These are phyloP conservation scores for Leccinum fallax DNA, from an alignment of 1,284 basidiomycete species.

Conservation along the genomic window DNA sequence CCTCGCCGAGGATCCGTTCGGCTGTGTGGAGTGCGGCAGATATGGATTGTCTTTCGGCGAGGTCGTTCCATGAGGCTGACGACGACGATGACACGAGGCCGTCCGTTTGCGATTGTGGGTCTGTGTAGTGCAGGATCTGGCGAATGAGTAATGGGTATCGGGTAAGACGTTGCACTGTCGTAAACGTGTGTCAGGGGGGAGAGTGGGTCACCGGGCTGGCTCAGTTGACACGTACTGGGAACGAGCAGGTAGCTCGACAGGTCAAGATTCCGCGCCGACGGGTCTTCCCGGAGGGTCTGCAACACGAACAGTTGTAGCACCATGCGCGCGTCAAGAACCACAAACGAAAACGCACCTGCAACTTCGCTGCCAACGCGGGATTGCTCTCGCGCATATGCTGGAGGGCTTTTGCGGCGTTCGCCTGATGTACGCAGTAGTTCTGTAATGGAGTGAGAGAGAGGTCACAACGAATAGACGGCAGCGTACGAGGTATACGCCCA, in stretches of 20 bases:
- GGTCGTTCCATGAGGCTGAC: constrained; percentile 13
- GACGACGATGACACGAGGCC: not conserved
- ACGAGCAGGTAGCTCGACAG: constrained; percentile 88
- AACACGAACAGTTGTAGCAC: not conserved
- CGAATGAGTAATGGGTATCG: constrained; percentile 88
- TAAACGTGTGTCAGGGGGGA: not conserved
- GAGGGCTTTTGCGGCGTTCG: constrained; percentile 76
- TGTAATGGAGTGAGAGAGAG: not conserved
- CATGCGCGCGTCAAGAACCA: not conserved
- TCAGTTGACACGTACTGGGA: constrained; percentile 65
- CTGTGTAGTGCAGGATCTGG: constrained; percentile 84
- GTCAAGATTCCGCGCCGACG: constrained; percentile 81
- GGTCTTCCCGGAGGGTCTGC: constrained; percentile 72
- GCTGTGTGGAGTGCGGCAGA: constrained; percentile 61
- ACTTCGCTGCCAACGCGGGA: constrained; percentile 61
- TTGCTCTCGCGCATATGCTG: constrained; percentile 74
- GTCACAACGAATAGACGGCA: not conserved
- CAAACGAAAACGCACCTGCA: constrained; percentile 55
- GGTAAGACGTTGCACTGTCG: constrained; percentile 90
- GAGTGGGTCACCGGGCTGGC: not conserved
- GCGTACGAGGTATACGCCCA: constrained; percentile 78
- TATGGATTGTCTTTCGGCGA: constrained; percentile 57
- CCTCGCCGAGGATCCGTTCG: constrained; percentile 73
- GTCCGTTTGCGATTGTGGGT: constrained; percentile 24
- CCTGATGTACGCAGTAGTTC: constrained; percentile 67